Base-by-base conservation (phyloP, 2,329 filamentous ascomycete species). In the Metarhizium rileyi region DNA sequence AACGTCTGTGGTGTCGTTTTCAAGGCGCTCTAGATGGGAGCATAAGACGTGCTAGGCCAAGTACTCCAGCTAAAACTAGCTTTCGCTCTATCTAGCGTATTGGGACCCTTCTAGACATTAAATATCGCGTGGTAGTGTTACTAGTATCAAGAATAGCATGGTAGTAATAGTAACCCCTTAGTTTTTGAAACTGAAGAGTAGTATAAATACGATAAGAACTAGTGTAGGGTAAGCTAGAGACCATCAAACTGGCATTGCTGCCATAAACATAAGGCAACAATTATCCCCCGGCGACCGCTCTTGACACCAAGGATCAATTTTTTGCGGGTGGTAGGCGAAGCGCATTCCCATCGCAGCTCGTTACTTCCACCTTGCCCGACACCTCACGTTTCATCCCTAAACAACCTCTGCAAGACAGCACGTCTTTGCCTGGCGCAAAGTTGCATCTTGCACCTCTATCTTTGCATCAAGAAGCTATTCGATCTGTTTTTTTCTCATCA, bases 391-490 rank as follows among this genome's bases (percentile, higher is more conserved):
- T 52, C 48, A 48, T 46, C 55, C 52, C 43, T 52, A 53, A 49
- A n/a, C 43, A 51, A 45, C 41, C 43, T 33, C 44, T 52, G 52
- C 35, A 23, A 47, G 42, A 51, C 16, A 55, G 50, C 52, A 50
- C 46, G 57, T 49, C 59, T 59, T 68, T 70, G 66, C 67, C 67
- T 68, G 67, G 67, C 55, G 67, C 67, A 69, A 66, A 63, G 60
- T 65, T 58, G 55, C 50, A 53, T 44, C n/a, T 47, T 44, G 27
- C 50, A 38, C 14, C 35, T 41, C 35, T 47, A n/a, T 48, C 44
- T 41, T 41, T 54, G 50, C 44, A 48, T 52, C 57, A 63, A 56
- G 59, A 61, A 61, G 50, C 41, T 57, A 60, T 55, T 61, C 54
- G 53, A 61, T 52, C 54, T 57, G 56, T 52, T 46, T 44, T 46